phyloP scores from a whole-genome alignment of 2,329 filamentous ascomycete species.

The Ceratocystis colombiana region DNA sequence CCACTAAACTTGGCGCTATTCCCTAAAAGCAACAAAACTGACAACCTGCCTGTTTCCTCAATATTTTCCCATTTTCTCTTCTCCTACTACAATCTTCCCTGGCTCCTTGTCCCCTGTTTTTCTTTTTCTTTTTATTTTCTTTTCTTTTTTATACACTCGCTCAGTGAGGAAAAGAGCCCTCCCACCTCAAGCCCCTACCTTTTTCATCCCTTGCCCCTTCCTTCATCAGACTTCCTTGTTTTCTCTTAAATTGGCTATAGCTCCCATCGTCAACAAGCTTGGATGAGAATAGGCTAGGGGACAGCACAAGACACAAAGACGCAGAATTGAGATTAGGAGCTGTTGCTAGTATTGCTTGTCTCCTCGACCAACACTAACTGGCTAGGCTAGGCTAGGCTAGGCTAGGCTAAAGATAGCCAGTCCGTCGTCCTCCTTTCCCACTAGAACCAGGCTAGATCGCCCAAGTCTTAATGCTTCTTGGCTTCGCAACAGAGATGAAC shows the following conservation, averaged over 20 bases:
- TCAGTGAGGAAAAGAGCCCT: not conserved
- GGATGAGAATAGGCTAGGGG: not conserved
- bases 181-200: not conserved
- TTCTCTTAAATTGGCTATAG: constrained; percentile 13
- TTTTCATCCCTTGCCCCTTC: constrained; percentile 4
- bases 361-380: not conserved
- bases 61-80: constrained; percentile 2
- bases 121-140: not conserved
- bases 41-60: constrained; percentile 13
- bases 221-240: constrained; percentile 4
- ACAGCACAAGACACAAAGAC: not conserved
- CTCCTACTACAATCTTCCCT: not conserved
- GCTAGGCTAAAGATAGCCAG: not conserved
- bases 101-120: not conserved
- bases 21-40: constrained; percentile 2
- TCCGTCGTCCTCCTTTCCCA: not conserved
- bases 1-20: not conserved
- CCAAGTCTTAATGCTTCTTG: not conserved
- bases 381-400: not conserved
- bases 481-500: not conserved
- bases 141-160: not conserved
- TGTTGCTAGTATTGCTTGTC: no score
- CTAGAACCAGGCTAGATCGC: not conserved
- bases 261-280: not conserved
- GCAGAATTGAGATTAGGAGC: not conserved